Evolutionary conservation across 371 early-diverging fungal genomes (phyloP), one percentile per base, ranked within the genome.

Genomic region (Lichtheimia hyalospora): DNA sequence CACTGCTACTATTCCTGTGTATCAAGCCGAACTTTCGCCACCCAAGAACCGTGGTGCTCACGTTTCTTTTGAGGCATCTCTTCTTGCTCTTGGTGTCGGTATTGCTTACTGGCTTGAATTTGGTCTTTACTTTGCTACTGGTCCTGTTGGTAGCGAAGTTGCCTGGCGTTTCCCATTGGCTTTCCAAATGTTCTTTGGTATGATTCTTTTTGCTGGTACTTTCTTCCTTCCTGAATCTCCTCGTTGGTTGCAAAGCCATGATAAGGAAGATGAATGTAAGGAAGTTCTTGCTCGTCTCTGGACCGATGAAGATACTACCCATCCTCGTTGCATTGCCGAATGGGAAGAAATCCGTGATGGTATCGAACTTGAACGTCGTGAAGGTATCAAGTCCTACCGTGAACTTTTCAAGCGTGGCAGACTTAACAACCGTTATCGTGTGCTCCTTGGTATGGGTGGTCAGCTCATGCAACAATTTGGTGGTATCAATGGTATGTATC

Each of bases 221-320:
- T 74, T 71, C 51, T 58, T 83, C 52, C 67, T 85, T 27, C 85
- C 85, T 39, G 83, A 81, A 57, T 71, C 85, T 8, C 84, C 85
- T 55, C 82, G 85, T 68, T 85, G 85, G 85, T 61, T 85, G 42
- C 69, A 77, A 63, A 68, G 74, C 52, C 75, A 81, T 24, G 82
- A 72, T 40, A 41, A 65, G 15, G 71, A 69, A 25, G 76, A 75
- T 3, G 74, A 75, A 21, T 68, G 67, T 59, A 75, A 79, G 56
- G 58, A 48, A 8, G 71, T 79, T 14, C 54, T 79, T 15, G 74
- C 74, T 18, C 62, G 73, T 41, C 68, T 73, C 43, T 79, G 74
- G 74, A 62, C 79, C 6, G 71, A 79, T n/a, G 72, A 74, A 44
- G 79, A 76, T 42, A 64, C 57, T 8, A 69, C 60, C 23, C 76